Evolutionary conservation across 2,329 filamentous ascomycete species (phyloP), one percentile per base, ranked within the genome.

Genomic region (Phoma sp.): DNA sequence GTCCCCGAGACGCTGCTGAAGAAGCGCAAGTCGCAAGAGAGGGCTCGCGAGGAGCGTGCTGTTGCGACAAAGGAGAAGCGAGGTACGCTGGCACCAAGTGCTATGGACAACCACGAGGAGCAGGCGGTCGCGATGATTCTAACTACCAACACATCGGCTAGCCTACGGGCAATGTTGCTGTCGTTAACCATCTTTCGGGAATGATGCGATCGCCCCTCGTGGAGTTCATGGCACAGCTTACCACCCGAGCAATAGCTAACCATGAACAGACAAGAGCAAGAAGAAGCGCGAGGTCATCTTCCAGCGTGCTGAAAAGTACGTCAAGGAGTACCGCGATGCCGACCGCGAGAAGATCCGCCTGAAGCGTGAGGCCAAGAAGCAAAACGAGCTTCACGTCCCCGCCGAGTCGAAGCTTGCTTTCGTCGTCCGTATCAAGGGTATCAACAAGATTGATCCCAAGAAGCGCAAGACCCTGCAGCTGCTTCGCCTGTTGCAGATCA

Each of bases 391-490:
- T 87, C 95, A 96, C 82, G 90, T 99, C 71, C 89, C 92, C 65
- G 93, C 91, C 65, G 92, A 99, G 87, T 83, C 91, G 78, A 97
- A 96, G 84, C 85, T 99, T 76, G 92, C 93, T 84, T 99, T 99
- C 80, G 88, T 99, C 74, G 84, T 98, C 81, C 93, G 95, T 80
- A 99, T 99, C 87, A 99, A 99, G 92, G 95, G 88, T 96, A 98
- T 99, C 92, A 98, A 98, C 91, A 99, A 99, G 91, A 98, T 99
- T 75, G 88, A 96, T 78, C 95, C 95, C 74, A 98, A 99, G 91
- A 96, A 96, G 82, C 93, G 95, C 87, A 99, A 99, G 89, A 98
- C 96, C 77, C 88, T 99, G 74, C 95, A 99, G 84, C 91, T 99
- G 60, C 93, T 99, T 79, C 93, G 95, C 86, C 92, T 99, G 68